Percentiles rank a stretch among this genome's conserved stretches.
Conservation (phyloP, 352 stramenopile species). For the Globisporangium emineosum region DNA sequence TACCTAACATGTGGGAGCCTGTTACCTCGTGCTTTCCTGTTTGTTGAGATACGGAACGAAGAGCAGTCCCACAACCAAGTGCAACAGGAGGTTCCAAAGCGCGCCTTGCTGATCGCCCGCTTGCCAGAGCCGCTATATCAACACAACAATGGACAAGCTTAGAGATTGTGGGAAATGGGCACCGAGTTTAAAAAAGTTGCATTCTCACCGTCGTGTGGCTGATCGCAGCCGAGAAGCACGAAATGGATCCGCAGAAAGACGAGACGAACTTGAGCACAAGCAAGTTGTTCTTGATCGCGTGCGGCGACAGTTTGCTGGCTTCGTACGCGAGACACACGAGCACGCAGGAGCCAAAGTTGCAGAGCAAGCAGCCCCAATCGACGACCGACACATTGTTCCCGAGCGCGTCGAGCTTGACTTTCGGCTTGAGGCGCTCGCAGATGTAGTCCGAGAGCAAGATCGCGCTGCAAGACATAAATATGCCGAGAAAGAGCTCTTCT, state of each 20-base stretch:
- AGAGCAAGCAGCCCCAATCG: slow-evolving; percentile 59
- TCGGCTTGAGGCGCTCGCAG: slow-evolving; percentile 21
- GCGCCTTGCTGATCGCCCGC: slow-evolving; percentile 40
- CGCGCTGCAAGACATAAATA: slow-evolving; percentile 70
- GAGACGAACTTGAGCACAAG: slow-evolving; percentile 75
- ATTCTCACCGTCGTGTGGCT: slow-evolving; percentile 50
- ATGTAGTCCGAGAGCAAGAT: slow-evolving; percentile 55
- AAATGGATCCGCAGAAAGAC: slow-evolving; percentile 72
- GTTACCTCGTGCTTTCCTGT: slow-evolving; percentile 27
- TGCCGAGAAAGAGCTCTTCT: slow-evolving; percentile 66
- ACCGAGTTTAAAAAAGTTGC: too few species aligned
- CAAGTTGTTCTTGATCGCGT: slow-evolving; percentile 45
- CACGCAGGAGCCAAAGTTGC: slow-evolving; percentile 49
- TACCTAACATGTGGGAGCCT: too few species aligned
- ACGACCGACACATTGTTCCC: slow-evolving; percentile 20
- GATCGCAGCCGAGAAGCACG: slow-evolving; percentile 55
- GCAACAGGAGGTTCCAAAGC: slow-evolving; percentile 45
- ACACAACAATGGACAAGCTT: too few species aligned
- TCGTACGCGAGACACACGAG: slow-evolving; percentile 52
- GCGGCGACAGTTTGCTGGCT: slow-evolving; percentile 39
- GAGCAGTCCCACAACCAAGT: slow-evolving; percentile 47
- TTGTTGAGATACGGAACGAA: slow-evolving; percentile 62
- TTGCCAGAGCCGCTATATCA: slow-evolving; percentile 42
- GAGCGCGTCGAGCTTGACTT: slow-evolving; percentile 3
- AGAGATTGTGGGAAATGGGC: too few species aligned